Evolutionary conservation across 2,329 filamentous ascomycete species (phyloP).

Genomic region (Xylaria sp.): DNA sequence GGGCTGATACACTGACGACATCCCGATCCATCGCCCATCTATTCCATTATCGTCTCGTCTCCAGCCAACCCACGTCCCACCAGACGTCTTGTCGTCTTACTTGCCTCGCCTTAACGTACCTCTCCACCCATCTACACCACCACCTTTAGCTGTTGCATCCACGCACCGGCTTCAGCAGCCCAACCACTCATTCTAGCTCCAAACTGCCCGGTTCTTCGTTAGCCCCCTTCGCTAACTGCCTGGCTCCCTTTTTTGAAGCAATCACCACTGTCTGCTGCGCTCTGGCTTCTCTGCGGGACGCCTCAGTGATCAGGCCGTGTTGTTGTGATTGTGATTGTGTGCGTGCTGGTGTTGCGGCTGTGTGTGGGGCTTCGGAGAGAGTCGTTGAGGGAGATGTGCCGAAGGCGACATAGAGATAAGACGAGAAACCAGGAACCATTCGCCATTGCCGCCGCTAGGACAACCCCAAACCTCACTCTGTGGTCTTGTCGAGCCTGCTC

Average conservation of each 20-base stretch:
- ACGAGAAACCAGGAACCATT: constrained; percentile 28
- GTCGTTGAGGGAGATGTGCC: constrained; percentile 32
- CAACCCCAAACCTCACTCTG: constrained; percentile 7
- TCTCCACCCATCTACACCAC: constrained; percentile 22
- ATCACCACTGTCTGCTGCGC: constrained; percentile 13
- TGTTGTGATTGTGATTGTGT: constrained; percentile 11
- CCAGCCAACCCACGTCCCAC: constrained; percentile 32
- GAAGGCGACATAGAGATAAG: constrained; percentile 27
- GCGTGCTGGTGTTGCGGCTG: constrained; percentile 15
- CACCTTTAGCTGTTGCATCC: constrained; percentile 21
- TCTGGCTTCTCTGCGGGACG: constrained; percentile 11
- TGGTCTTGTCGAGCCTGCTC: constrained; percentile 19
- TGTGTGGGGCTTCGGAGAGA: constrained; percentile 31
- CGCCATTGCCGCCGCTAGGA: constrained; percentile 1
- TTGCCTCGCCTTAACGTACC: constrained; percentile 22
- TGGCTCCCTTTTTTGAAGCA: constrained; percentile 9
- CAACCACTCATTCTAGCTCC: constrained; percentile 20
- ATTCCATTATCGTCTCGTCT: constrained; percentile 24
- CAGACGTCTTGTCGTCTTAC: constrained; percentile 26
- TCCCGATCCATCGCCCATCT: constrained; percentile 28
- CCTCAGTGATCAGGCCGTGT: constrained; percentile 15
- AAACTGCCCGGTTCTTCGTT: constrained; percentile 11
- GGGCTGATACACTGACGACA: constrained; percentile 34
- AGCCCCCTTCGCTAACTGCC: constrained; percentile 1
- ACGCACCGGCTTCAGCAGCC: constrained; percentile 29